Percentiles rank a stretch among this genome's conserved stretches.
phyloP scores from a whole-genome alignment of 768 basidiomycete species.

The Daedaleopsis sinensis region DNA sequence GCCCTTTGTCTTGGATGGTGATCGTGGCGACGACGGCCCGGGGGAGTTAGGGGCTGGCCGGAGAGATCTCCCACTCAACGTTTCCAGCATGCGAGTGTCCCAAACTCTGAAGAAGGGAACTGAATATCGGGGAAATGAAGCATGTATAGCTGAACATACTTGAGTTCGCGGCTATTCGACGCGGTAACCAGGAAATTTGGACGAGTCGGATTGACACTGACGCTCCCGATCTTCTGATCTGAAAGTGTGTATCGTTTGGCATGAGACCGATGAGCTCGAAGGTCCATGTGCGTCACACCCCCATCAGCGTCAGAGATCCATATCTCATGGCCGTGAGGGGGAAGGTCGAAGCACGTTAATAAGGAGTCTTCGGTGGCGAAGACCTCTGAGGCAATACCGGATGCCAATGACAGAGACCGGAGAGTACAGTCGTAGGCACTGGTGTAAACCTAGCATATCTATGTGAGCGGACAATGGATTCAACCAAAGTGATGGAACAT shows the following conservation, averaged over 20 bases:
- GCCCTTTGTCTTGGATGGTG: conserved; percentile 9
- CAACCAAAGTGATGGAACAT: conserved; percentile 20
- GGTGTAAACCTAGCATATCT: conserved; percentile 63
- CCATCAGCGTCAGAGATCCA: conserved; percentile 82
- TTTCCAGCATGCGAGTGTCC: conserved; percentile 71
- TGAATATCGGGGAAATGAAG: neutral
- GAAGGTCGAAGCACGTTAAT: conserved; percentile 72
- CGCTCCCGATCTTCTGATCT: conserved; percentile 73
- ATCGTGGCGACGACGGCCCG: neutral
- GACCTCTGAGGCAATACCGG: conserved; percentile 72
- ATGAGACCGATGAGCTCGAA: conserved; percentile 60
- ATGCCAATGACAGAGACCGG: conserved; percentile 70
- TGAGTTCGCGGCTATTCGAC: conserved; percentile 72
- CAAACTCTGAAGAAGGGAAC: conserved; percentile 58
- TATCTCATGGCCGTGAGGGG: conserved; percentile 72
- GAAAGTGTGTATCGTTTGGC: conserved; percentile 67
- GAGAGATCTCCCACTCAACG: conserved; percentile 26
- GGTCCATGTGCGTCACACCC: conserved; percentile 74
- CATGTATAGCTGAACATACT: conserved; percentile 44
- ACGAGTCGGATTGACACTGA: conserved; percentile 76
- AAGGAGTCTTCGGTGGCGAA: conserved; percentile 62
- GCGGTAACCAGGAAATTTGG: conserved; percentile 72
- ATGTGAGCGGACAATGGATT: neutral
- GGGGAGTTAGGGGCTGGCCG: conserved; percentile 10
- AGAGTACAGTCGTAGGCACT: conserved; percentile 83